Conservation (phyloP, 805 yeast genomes). For the Schwanniomyces polymorphus region DNA sequence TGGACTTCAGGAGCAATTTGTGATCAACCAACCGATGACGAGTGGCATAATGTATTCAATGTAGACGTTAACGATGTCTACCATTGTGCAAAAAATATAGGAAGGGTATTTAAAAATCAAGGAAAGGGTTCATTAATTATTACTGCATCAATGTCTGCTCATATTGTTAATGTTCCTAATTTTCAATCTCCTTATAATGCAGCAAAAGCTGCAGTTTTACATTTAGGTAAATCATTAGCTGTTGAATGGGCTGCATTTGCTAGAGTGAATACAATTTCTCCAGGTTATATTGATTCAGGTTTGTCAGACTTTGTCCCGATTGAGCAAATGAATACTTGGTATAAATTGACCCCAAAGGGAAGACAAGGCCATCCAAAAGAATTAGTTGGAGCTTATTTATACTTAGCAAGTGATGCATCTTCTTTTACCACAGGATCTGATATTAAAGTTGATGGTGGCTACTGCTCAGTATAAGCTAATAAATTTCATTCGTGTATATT, state of each 20-base stretch:
- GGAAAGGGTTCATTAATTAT: constrained; percentile 76
- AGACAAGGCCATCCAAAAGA: constrained; percentile 45
- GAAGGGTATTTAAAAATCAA: constrained; percentile 68
- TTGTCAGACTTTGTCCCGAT: constrained; percentile 35
- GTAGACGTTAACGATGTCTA: no score
- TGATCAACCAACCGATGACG: constrained; percentile 44
- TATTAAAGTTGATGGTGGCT: constrained; percentile 48
- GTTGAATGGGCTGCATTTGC: constrained; percentile 77
- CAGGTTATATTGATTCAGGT: constrained; percentile 44
- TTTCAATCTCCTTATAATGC: constrained; percentile 84
- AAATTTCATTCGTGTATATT: no score
- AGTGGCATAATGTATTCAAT: constrained; percentile 70
- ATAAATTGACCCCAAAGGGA: constrained; percentile 42
- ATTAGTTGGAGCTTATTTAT: constrained; percentile 46
- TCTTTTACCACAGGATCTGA: constrained; percentile 47
- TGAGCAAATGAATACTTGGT: constrained; percentile 37
- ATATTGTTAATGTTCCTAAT: constrained; percentile 84
- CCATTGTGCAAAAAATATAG: constrained; percentile 74
- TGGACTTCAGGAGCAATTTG: constrained; percentile 44
- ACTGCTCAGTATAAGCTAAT: constrained; percentile 32
- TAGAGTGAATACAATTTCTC: constrained; percentile 44
- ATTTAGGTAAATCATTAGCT: constrained; percentile 74
- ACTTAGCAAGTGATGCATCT: constrained; percentile 45
- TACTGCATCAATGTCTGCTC: constrained; percentile 90
- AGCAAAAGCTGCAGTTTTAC: constrained; percentile 81